A percentile compares a stretch with the other conserved stretches of the same genome.
Evolutionary conservation across 2,329 filamentous ascomycete species (phyloP).

Genomic region (Talaromyces sp.): DNA sequence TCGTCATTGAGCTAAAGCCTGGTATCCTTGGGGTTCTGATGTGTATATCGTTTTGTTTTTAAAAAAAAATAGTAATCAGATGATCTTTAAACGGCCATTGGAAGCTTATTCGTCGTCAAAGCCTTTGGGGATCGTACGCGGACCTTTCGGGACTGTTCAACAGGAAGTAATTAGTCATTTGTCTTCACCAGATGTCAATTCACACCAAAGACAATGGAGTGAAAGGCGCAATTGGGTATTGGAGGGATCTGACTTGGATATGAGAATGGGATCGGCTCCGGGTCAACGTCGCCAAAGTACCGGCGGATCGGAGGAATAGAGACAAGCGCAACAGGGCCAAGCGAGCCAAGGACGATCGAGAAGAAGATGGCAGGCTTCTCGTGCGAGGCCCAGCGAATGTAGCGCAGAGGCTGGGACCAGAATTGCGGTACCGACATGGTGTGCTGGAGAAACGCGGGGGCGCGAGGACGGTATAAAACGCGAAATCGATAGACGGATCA

Average conservation of each 20-base stretch:
- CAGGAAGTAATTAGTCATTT: background rate
- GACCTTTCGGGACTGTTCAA: constrained; percentile 39
- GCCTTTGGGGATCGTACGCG: constrained; percentile 41
- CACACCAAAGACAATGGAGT: background rate
- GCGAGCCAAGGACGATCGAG: constrained; percentile 67
- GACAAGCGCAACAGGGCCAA: constrained; percentile 67
- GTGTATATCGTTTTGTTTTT: background rate
- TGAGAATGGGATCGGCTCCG: constrained; percentile 72
- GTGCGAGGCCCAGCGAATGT: constrained; percentile 81
- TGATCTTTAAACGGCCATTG: background rate
- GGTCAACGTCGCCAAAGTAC: constrained; percentile 67
- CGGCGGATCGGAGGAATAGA: constrained; percentile 69
- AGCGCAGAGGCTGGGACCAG: constrained; percentile 77
- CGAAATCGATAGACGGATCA: background rate
- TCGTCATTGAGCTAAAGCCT: background rate
- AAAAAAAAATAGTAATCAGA: background rate
- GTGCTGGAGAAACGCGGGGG: background rate
- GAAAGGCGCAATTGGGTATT: background rate
- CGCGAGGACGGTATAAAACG: constrained; percentile 4
- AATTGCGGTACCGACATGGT: constrained; percentile 63
- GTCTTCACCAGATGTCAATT: background rate
- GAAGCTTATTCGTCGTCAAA: constrained; percentile 38
- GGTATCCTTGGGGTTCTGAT: background rate
- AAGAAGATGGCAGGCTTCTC: constrained; percentile 90
- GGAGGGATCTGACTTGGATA: constrained; percentile 72